phyloP scores from a whole-genome alignment of 805 yeast species.

The Maudiozyma serrabonitensis region DNA sequence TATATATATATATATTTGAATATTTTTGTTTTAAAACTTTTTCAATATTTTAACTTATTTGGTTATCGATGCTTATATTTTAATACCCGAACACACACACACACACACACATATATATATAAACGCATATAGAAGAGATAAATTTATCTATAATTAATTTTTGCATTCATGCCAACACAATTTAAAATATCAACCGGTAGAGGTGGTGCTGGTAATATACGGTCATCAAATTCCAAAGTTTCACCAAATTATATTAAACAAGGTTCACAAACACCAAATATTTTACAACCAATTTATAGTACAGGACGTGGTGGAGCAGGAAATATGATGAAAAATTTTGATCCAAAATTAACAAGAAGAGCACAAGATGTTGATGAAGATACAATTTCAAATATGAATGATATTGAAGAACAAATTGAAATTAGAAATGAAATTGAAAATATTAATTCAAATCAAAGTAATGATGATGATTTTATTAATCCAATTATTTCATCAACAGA shows the following conservation, averaged over 20 bases:
- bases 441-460: not conserved
- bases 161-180: not conserved
- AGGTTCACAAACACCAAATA: conserved; percentile 53
- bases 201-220: conserved; percentile 71
- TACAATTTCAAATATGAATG: not conserved
- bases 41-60: too few relatives aligned
- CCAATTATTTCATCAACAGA: conserved; percentile 1
- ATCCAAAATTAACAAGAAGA: conserved; percentile 47
- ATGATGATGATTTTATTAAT: conserved; percentile 2
- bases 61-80: too few relatives aligned
- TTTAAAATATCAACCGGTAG: conserved; percentile 50
- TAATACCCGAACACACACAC: too few relatives aligned
- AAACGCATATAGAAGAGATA: not conserved
- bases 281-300: conserved; percentile 45
- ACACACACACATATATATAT: not conserved
- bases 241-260: conserved; percentile 48
- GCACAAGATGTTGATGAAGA: conserved; percentile 56
- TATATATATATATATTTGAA: too few relatives aligned
- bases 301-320: conserved; percentile 80
- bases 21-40: too few relatives aligned
- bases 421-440: not conserved
- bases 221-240: conserved; percentile 34
- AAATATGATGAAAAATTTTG: conserved; percentile 55
- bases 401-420: conserved; percentile 10
- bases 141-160: too few relatives aligned